These are phyloP conservation scores for Ustilago loliicola DNA, from an alignment of 1,284 basidiomycete genomes.

Conservation along the genomic window DNA sequence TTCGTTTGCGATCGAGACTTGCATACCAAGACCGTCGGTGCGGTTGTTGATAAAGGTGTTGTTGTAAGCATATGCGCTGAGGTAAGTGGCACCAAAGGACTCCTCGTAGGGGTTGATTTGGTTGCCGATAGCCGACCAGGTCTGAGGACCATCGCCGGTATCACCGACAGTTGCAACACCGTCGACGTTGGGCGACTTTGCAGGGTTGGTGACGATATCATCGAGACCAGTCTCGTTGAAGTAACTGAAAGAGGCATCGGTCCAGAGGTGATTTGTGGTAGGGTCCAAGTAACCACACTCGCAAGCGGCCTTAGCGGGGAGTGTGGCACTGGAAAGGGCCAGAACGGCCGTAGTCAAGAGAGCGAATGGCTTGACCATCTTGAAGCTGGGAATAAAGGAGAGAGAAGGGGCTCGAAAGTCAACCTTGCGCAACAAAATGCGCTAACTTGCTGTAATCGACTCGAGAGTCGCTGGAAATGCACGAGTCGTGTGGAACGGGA, in stretches of 20 bases:
- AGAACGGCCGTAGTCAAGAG: slow-evolving; percentile 28
- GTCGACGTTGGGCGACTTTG: slow-evolving; percentile 40
- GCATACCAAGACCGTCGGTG: slow-evolving; percentile 53
- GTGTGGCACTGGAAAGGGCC: slow-evolving; percentile 32
- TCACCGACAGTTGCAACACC: slow-evolving; percentile 38
- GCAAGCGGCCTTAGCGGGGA: slow-evolving; percentile 43
- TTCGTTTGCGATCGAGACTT: slow-evolving; percentile 46
- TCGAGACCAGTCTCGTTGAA: slow-evolving; percentile 61
- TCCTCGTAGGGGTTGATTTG: slow-evolving; percentile 57
- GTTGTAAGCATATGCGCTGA: slow-evolving; percentile 51
- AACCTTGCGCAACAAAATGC: slow-evolving; percentile 16
- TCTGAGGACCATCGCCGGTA: slow-evolving; percentile 48
- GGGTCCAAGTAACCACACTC: slow-evolving; percentile 64
- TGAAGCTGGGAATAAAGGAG: neutral
- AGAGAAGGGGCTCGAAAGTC: neutral
- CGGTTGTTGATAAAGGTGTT: slow-evolving; percentile 53
- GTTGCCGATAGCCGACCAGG: slow-evolving; percentile 53
- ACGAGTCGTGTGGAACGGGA: neutral
- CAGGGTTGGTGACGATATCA: slow-evolving; percentile 52
- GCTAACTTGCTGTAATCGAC: neutral
- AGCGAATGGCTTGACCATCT: slow-evolving; percentile 33
- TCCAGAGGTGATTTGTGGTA: slow-evolving; percentile 57
- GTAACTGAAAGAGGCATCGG: slow-evolving; percentile 60
- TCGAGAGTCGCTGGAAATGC: neutral
- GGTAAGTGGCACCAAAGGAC: slow-evolving; percentile 53